A percentile compares a stretch with the other conserved stretches of the same genome.
These are phyloP conservation scores for Aspergillus versicolor DNA, from an alignment of 2,329 filamentous ascomycete species.

Conservation along the genomic window DNA sequence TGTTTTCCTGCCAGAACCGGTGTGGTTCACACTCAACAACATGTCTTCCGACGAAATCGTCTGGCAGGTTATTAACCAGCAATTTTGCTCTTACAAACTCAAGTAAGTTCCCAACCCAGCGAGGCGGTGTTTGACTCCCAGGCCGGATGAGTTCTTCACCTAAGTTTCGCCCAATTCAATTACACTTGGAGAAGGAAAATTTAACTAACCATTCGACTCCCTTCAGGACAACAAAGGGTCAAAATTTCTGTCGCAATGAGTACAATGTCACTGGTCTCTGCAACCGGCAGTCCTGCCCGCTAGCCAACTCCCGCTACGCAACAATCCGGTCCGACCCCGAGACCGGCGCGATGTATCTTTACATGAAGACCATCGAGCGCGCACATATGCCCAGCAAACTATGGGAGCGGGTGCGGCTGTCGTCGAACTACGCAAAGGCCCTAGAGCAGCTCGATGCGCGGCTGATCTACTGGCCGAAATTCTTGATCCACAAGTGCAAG, in stretches of 20 bases:
- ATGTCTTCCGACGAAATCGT: slow-evolving; percentile 97
- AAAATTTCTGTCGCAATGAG: slow-evolving; percentile 95
- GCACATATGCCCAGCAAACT: slow-evolving; percentile 83
- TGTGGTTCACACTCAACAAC: slow-evolving; percentile 10
- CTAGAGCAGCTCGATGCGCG: slow-evolving; percentile 82
- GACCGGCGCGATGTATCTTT: slow-evolving; percentile 84
- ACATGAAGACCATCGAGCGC: slow-evolving; percentile 94
- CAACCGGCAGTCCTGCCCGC: slow-evolving; percentile 83
- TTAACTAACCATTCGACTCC: not conserved
- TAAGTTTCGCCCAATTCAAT: not conserved
- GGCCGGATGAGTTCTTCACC: not conserved
- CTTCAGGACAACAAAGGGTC: slow-evolving; percentile 73
- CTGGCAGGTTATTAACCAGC: slow-evolving; percentile 95
- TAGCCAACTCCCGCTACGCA: slow-evolving; percentile 89
- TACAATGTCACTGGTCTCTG: slow-evolving; percentile 83
- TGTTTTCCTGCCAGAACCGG: slow-evolving; percentile 15
- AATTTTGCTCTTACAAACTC: slow-evolving; percentile 92
- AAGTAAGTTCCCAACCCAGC: slow-evolving; percentile 60
- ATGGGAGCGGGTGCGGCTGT: slow-evolving; percentile 91
- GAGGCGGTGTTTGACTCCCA: not conserved
- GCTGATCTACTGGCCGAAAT: slow-evolving; percentile 92
- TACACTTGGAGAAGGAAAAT: not conserved
- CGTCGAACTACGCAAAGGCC: slow-evolving; percentile 85
- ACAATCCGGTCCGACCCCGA: slow-evolving; percentile 81
- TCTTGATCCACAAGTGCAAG: slow-evolving; percentile 91